A percentile compares a stretch with the other conserved stretches of the same genome.
These are phyloP conservation scores for Melaleuca quinquenervia DNA, from an alignment of 345 rosid species.

Conservation along the genomic window DNA sequence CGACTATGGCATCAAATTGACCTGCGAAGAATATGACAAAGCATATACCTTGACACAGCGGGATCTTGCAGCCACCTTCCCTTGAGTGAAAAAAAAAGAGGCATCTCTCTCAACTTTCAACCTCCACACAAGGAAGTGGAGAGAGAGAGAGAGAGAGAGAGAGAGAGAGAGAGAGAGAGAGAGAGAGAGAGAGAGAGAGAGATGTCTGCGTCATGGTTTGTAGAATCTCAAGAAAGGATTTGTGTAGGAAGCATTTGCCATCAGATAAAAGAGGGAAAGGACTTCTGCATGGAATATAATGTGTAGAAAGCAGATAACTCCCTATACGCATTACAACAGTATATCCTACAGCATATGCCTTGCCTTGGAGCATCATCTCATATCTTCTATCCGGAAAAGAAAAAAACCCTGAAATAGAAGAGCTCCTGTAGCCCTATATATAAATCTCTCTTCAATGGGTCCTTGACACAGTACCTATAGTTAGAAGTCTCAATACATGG, in stretches of 20 bases:
- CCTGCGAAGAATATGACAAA: constrained; percentile 21
- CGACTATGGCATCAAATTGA: not conserved
- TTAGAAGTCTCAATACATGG: not conserved
- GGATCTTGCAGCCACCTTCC: constrained; percentile 3
- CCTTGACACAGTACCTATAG: not conserved
- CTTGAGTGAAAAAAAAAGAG: constrained; percentile 2
- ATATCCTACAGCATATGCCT: constrained; percentile 58
- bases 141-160: not conserved
- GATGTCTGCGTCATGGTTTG: constrained; percentile 9
- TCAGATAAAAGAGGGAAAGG: constrained; percentile 4
- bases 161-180: not conserved
- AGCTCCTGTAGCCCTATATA: not conserved
- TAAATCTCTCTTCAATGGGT: not conserved
- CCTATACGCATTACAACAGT: not conserved
- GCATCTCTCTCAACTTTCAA: constrained; percentile 16
- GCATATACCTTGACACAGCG: constrained; percentile 16
- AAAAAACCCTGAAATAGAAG: no score
- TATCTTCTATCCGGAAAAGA: not conserved
- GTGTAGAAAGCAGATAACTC: constrained; percentile 23
- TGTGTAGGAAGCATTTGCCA: not conserved
- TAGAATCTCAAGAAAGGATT: constrained; percentile 14
- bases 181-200: not conserved
- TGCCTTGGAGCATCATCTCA: not conserved
- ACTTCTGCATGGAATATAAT: constrained; percentile 6
- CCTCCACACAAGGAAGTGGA: not conserved